Evolutionary conservation across 768 basidiomycete species (phyloP).

Genomic region (Amanita brunnescens): DNA sequence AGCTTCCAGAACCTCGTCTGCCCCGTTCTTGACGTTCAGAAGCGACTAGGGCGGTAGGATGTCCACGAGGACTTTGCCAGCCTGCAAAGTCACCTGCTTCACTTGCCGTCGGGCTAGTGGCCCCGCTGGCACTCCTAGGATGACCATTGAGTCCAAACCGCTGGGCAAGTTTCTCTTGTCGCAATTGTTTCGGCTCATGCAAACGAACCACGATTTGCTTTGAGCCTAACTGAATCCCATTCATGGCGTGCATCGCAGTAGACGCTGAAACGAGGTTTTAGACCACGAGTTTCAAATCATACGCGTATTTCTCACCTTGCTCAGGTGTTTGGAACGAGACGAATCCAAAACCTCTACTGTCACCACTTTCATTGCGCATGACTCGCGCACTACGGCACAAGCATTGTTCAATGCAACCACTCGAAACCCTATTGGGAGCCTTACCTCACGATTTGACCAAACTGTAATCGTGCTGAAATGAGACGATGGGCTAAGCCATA

Average conservation of each 20-base stretch:
- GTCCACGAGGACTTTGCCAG: conserved; percentile 66
- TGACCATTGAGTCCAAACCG: conserved; percentile 78
- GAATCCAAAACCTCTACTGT: conserved; percentile 85
- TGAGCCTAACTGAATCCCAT: conserved; percentile 58
- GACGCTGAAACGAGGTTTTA: conserved; percentile 37
- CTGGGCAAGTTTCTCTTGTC: conserved; percentile 81
- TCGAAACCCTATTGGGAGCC: neutral
- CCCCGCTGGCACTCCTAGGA: conserved; percentile 72
- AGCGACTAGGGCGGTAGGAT: conserved; percentile 45
- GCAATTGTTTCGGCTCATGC: conserved; percentile 87
- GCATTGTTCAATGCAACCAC: neutral
- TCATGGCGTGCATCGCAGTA: conserved; percentile 74
- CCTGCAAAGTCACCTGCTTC: conserved; percentile 73
- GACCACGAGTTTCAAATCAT: conserved; percentile 1
- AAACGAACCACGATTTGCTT: conserved; percentile 81
- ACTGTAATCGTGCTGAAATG: conserved; percentile 40
- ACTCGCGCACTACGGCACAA: conserved; percentile 64
- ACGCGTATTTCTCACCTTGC: conserved; percentile 44
- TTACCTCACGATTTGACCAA: conserved; percentile 84
- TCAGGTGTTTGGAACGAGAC: conserved; percentile 80
- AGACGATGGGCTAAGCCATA: conserved; percentile 8
- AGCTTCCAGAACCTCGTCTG: conserved; percentile 77
- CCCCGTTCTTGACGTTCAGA: conserved; percentile 60
- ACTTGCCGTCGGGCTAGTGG: conserved; percentile 76
- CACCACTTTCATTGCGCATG: conserved; percentile 79